phyloP scores from a whole-genome alignment of 345 rosid genomes.

The Ceriops tagal region DNA sequence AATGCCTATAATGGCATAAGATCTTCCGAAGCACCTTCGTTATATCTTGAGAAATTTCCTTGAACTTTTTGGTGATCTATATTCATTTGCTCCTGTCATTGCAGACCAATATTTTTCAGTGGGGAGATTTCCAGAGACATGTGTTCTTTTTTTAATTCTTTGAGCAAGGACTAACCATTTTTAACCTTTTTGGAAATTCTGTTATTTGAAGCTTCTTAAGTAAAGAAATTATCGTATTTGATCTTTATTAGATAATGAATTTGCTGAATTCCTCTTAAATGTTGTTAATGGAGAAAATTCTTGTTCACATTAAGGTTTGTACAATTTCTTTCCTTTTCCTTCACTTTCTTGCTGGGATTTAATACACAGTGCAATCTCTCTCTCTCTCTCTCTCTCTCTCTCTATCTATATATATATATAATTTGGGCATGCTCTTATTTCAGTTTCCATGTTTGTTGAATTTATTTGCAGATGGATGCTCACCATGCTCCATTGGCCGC shows the following conservation, averaged over 20 bases:
- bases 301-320: not conserved
- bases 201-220: not conserved
- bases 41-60: no score
- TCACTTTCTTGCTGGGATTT: not conserved
- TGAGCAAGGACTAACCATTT: no score
- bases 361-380: not conserved
- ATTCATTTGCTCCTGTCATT: no score
- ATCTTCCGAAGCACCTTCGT: no score
- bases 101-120: not conserved
- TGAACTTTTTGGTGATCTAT: no score
- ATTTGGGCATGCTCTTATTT: slow-evolving; percentile 4
- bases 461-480: slow-evolving; percentile 75
- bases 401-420: not conserved
- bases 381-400: not conserved
- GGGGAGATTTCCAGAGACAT: not conserved
- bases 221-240: not conserved
- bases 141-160: not conserved
- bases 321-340: not conserved
- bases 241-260: not conserved
- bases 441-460: slow-evolving; percentile 8
- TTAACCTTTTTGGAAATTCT: not conserved
- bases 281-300: no score
- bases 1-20: no score
- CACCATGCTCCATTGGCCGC: slow-evolving; percentile 85
- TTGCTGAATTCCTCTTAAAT: not conserved